A percentile compares a stretch with the other conserved stretches of the same genome.
These are phyloP conservation scores for Cladosporium oxysporum DNA, from an alignment of 2,329 filamentous ascomycete genomes.

Conservation along the genomic window DNA sequence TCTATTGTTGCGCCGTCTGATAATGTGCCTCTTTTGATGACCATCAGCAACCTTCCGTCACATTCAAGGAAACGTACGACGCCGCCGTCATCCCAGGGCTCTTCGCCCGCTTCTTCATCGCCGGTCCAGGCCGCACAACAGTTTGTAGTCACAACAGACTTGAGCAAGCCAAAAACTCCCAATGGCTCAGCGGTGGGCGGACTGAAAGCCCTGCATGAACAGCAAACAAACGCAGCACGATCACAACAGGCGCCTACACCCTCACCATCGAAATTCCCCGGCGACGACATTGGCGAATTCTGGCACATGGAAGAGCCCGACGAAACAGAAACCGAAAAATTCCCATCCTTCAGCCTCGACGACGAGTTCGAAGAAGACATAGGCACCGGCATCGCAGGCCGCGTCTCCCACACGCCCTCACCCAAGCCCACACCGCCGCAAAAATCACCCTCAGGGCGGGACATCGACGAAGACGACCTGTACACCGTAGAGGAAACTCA, in stretches of 20 bases:
- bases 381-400: constrained; percentile 21
- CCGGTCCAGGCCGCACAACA: constrained; percentile 10
- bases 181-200: background rate
- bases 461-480: background rate
- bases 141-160: background rate
- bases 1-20: constrained; percentile 39
- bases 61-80: constrained; percentile 30
- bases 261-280: constrained; percentile 9
- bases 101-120: constrained; percentile 1
- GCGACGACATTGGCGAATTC: constrained; percentile 21
- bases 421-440: background rate
- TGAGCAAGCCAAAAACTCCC: background rate
- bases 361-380: constrained; percentile 22
- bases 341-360: constrained; percentile 17
- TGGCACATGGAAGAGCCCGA: constrained; percentile 23
- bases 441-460: background rate
- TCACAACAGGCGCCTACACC: background rate
- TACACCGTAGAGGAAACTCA: constrained; percentile 11
- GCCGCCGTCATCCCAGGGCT: background rate
- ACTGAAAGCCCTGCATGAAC: constrained; percentile 6
- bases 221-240: constrained; percentile 1
- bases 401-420: constrained; percentile 14
- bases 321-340: constrained; percentile 20
- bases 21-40: constrained; percentile 33
- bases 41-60: constrained; percentile 33